phyloP scores from a whole-genome alignment of 192 early-diverging fungal species.

The Mortierella alpina region DNA sequence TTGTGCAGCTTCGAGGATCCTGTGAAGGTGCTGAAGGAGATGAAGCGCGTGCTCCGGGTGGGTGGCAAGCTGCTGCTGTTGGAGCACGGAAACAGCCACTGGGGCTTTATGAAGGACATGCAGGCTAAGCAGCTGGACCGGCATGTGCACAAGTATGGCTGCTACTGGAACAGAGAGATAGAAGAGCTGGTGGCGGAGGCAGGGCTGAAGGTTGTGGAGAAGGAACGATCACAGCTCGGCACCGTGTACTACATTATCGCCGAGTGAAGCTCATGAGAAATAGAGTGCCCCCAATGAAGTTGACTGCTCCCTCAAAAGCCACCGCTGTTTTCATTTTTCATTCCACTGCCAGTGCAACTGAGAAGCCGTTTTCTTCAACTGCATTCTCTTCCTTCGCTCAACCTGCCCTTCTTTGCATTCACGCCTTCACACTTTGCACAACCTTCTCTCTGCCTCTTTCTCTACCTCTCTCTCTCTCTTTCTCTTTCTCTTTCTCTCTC shows the following conservation, averaged over 20 bases:
- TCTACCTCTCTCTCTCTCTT: too few species aligned
- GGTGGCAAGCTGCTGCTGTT: conserved; percentile 35
- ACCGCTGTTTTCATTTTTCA: neutral
- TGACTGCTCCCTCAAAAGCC: conserved; percentile 3
- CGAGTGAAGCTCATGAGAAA: neutral
- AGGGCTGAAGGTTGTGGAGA: conserved; percentile 32
- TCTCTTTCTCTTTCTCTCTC: too few species aligned
- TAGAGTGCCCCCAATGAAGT: neutral
- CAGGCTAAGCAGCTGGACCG: conserved; percentile 43
- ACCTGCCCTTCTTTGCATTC: too few species aligned
- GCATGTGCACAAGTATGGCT: conserved; percentile 55
- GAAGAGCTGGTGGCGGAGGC: conserved; percentile 37
- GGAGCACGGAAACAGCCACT: conserved; percentile 49
- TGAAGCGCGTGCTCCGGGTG: conserved; percentile 40
- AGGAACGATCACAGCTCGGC: conserved; percentile 49
- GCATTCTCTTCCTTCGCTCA: too few species aligned
- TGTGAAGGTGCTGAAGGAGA: conserved; percentile 31
- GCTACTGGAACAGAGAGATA: conserved; percentile 53
- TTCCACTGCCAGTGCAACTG: neutral
- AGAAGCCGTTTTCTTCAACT: too few species aligned
- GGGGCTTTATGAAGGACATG: conserved; percentile 51
- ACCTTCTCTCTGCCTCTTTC: too few species aligned
- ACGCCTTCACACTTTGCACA: too few species aligned
- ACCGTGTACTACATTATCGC: conserved; percentile 44
- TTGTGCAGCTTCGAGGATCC: conserved; percentile 53